Conservation (phyloP, 345 rosid species). For the Arabis hirsuta region DNA sequence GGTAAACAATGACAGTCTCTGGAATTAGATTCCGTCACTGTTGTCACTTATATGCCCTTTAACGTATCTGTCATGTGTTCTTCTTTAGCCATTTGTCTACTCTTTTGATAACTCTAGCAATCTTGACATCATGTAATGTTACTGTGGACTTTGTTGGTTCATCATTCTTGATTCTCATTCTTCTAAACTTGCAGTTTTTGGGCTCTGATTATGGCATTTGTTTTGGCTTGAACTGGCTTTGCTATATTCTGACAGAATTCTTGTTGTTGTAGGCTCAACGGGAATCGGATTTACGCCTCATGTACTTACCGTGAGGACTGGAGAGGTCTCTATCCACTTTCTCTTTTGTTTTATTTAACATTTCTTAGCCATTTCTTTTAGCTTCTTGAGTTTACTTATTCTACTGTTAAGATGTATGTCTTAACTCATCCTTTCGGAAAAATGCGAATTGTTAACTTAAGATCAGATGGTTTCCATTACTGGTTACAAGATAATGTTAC, state of each 20-base stretch:
- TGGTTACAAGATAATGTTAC: slow-evolving; percentile 2
- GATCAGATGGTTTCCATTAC: background rate
- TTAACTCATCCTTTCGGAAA: background rate
- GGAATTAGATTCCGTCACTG: background rate
- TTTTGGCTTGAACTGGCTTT: slow-evolving; percentile 2
- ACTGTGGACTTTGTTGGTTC: background rate
- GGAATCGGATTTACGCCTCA: slow-evolving; percentile 85
- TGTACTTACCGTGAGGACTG: slow-evolving; percentile 63
- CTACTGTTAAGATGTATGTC: background rate
- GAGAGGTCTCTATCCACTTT: slow-evolving; percentile 58
- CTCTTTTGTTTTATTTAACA: background rate
- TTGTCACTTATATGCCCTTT: slow-evolving; percentile 27
- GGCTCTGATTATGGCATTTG: background rate
- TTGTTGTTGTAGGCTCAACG: slow-evolving; percentile 48
- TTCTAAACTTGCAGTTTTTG: background rate
- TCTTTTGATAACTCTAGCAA: background rate
- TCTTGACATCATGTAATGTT: background rate
- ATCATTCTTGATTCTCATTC: background rate
- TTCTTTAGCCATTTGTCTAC: slow-evolving; percentile 1
- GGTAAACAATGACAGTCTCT: slow-evolving; percentile 28
- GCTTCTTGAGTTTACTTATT: background rate
- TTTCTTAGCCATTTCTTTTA: slow-evolving; percentile 10
- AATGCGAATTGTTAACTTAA: background rate
- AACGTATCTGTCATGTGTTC: background rate
- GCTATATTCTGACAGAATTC: background rate